Conservation (phyloP, 108 stramenopile genomes). For the Craspedostauros australis region DNA sequence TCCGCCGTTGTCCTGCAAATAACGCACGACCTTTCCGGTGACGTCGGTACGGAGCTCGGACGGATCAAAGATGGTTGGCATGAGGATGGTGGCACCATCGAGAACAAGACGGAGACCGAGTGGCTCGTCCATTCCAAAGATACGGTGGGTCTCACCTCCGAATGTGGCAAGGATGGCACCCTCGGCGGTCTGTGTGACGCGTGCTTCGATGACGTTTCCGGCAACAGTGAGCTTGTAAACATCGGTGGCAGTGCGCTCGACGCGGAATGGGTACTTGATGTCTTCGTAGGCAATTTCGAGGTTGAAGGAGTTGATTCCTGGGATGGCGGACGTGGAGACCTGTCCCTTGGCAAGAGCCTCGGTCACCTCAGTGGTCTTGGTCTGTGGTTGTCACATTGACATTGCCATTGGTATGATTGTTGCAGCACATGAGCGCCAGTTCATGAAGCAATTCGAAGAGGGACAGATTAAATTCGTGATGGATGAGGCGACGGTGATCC, state of each 20-base stretch:
- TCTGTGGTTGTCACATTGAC: no score
- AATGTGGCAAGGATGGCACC: conserved; percentile 89
- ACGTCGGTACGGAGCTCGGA: conserved; percentile 95
- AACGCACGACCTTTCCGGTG: conserved; percentile 98
- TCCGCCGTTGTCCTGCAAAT: conserved; percentile 88
- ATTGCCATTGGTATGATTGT: conserved; percentile 31
- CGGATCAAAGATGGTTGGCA: conserved; percentile 95
- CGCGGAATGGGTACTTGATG: conserved; percentile 88
- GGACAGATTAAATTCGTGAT: background rate
- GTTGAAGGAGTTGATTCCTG: conserved; percentile 85
- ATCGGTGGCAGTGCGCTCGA: conserved; percentile 75
- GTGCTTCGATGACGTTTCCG: conserved; percentile 62
- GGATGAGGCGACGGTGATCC: background rate
- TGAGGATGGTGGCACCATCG: conserved; percentile 79
- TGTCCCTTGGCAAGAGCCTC: conserved; percentile 88
- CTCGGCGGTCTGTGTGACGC: conserved; percentile 82
- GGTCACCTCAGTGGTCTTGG: conserved; percentile 58
- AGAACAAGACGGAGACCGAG: conserved; percentile 88
- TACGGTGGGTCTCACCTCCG: conserved; percentile 88
- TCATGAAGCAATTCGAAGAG: background rate
- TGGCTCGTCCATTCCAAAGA: conserved; percentile 93
- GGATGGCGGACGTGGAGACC: conserved; percentile 74
- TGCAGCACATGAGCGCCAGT: background rate
- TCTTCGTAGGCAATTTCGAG: conserved; percentile 90
- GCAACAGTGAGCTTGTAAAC: conserved; percentile 70